Conservation (phyloP, 305 asterid species). For the Euphrasia arctica region DNA sequence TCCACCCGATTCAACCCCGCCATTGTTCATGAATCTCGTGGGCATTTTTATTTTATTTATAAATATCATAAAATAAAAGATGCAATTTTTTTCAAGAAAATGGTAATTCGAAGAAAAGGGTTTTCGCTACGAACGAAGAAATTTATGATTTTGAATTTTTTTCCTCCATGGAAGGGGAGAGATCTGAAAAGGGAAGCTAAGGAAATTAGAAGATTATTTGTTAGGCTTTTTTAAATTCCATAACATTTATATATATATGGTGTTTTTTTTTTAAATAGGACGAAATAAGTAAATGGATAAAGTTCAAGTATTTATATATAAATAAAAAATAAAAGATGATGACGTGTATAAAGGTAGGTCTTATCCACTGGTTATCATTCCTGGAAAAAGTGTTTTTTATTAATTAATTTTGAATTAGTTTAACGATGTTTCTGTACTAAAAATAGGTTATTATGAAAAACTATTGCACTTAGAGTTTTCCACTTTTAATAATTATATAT, state of each 20-base stretch:
- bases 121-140: neutral
- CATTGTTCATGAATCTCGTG: constrained; percentile 31
- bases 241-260: neutral
- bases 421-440: too few species aligned
- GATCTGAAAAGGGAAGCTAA: too few species aligned
- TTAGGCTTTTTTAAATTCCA: too few species aligned
- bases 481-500: too few species aligned
- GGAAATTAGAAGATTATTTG: too few species aligned
- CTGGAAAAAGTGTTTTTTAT: too few species aligned
- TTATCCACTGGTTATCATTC: constrained; percentile 19
- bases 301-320: neutral
- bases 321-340: neutral
- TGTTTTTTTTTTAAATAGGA: too few species aligned
- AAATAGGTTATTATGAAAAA: too few species aligned
- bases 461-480: too few species aligned
- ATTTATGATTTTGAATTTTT: too few species aligned
- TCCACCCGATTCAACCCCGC: constrained; percentile 19
- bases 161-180: too few species aligned
- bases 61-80: neutral
- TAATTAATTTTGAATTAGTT: too few species aligned
- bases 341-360: constrained; percentile 35
- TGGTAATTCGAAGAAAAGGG: constrained; percentile 24
- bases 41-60: constrained; percentile 26
- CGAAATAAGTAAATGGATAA: constrained; percentile 29
- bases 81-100: neutral